These are phyloP conservation scores for Vicia faba DNA, from an alignment of 306 rosid genomes.

Conservation along the genomic window DNA sequence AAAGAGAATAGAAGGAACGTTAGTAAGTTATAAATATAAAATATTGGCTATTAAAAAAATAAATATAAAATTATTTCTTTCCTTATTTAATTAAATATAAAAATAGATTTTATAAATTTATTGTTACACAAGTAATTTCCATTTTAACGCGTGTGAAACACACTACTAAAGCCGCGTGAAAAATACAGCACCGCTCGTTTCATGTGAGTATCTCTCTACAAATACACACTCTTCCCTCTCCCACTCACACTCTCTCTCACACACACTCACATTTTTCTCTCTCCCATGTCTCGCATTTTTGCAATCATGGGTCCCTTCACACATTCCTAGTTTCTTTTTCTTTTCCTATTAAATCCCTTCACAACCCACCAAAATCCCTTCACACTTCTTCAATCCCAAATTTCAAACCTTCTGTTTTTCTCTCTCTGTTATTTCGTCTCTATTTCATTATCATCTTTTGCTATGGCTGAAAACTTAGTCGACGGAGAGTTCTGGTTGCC, in stretches of 20 bases:
- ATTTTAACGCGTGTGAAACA: constrained; percentile 3
- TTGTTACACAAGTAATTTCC: no score
- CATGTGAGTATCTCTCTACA: constrained; percentile 32
- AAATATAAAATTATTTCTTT: no score
- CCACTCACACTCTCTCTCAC: constrained; percentile 19
- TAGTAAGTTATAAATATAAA: no score
- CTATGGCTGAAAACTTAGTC: constrained; percentile 59
- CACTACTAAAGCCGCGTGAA: constrained; percentile 14
- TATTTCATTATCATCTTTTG: not conserved
- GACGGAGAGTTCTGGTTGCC: constrained; percentile 87
- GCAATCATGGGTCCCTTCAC: constrained; percentile 30
- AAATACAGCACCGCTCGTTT: not conserved
- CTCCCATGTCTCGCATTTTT: constrained; percentile 15
- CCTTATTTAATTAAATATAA: no score
- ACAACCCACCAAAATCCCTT: not conserved
- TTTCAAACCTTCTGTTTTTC: not conserved
- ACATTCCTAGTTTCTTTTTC: not conserved
- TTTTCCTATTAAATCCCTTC: constrained; percentile 43
- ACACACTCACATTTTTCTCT: constrained; percentile 1
- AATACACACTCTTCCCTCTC: constrained; percentile 34
- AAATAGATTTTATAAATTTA: no score
- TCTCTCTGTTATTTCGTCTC: not conserved
- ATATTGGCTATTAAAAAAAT: no score
- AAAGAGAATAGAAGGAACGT: no score
- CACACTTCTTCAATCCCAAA: not conserved